phyloP scores from a whole-genome alignment of 2,329 filamentous ascomycete genomes.

The Verticillium longisporum region DNA sequence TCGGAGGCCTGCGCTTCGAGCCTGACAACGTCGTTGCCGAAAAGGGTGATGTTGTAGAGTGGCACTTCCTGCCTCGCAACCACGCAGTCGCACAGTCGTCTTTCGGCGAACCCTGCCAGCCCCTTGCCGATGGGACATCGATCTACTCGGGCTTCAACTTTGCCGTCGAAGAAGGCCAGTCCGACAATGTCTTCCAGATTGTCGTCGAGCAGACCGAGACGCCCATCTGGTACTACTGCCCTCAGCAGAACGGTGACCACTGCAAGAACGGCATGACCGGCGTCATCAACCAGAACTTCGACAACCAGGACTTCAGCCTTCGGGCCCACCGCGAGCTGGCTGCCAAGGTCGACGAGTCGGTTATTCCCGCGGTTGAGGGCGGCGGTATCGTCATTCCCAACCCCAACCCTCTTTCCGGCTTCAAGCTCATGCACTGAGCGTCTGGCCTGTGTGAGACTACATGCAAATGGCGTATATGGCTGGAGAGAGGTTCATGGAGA shows the following conservation, averaged over 20 bases:
- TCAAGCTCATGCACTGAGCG: conserved; percentile 10
- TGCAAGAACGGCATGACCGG: conserved; percentile 43
- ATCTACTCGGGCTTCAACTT: conserved; percentile 42
- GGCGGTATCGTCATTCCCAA: conserved; percentile 30
- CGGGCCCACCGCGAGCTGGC: conserved; percentile 27
- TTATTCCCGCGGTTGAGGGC: conserved; percentile 23
- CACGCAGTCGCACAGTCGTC: conserved; percentile 40
- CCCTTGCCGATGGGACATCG: conserved; percentile 25
- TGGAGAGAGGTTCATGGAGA: no score
- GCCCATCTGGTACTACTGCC: conserved; percentile 34
- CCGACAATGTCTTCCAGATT: conserved; percentile 35
- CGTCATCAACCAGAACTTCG: conserved; percentile 41
- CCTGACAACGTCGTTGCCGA: conserved; percentile 42
- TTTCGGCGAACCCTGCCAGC: conserved; percentile 35
- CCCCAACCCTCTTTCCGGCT: conserved; percentile 32
- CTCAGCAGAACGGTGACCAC: conserved; percentile 29
- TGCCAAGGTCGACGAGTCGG: conserved; percentile 19
- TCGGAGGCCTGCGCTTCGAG: conserved; percentile 38
- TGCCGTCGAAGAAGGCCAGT: conserved; percentile 25
- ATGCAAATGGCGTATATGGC: no score
- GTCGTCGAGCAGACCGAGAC: conserved; percentile 28
- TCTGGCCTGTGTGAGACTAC: not conserved
- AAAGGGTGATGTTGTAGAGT: conserved; percentile 45
- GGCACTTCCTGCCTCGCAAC: conserved; percentile 44
- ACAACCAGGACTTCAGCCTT: conserved; percentile 28